Conservation (phyloP, 305 asterid species). For the Petunia hybrid region DNA sequence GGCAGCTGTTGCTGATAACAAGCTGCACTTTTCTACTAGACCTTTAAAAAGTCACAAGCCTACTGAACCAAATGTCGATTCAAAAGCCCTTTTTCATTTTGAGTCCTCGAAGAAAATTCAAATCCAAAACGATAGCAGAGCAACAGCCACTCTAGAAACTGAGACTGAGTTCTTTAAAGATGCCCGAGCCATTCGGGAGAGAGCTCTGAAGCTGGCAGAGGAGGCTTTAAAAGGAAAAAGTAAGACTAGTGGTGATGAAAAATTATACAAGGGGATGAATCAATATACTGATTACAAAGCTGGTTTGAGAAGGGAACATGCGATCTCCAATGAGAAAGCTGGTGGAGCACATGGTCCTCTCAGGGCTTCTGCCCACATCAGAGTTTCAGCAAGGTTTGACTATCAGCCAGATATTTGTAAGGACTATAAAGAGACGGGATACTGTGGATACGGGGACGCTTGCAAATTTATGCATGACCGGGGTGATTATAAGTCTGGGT, state of each 20-base stretch:
- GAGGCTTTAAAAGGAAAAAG: constrained; percentile 74
- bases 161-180: constrained; percentile 90
- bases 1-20: constrained; percentile 58
- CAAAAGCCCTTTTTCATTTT: constrained; percentile 65
- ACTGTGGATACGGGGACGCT: constrained; percentile 97
- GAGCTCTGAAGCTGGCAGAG: constrained; percentile 76
- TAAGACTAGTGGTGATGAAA: constrained; percentile 60
- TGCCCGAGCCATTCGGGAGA: constrained; percentile 88
- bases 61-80: constrained; percentile 49
- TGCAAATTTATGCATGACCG: constrained; percentile 99
- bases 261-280: constrained; percentile 77
- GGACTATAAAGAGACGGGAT: constrained; percentile 96
- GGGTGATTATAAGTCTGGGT: constrained; percentile 96
- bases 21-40: constrained; percentile 73
- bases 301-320: constrained; percentile 92
- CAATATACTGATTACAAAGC: constrained; percentile 95
- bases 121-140: constrained; percentile 81
- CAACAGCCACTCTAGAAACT: constrained; percentile 87
- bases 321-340: constrained; percentile 91
- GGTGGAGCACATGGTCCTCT: constrained; percentile 97
- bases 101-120: constrained; percentile 85
- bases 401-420: constrained; percentile 98
- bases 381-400: constrained; percentile 95
- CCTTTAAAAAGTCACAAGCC: constrained; percentile 45
- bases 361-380: constrained; percentile 92